Evolutionary conservation across 2,329 filamentous ascomycete species (phyloP).

Genomic region (Ceratocystis alfenasii): DNA sequence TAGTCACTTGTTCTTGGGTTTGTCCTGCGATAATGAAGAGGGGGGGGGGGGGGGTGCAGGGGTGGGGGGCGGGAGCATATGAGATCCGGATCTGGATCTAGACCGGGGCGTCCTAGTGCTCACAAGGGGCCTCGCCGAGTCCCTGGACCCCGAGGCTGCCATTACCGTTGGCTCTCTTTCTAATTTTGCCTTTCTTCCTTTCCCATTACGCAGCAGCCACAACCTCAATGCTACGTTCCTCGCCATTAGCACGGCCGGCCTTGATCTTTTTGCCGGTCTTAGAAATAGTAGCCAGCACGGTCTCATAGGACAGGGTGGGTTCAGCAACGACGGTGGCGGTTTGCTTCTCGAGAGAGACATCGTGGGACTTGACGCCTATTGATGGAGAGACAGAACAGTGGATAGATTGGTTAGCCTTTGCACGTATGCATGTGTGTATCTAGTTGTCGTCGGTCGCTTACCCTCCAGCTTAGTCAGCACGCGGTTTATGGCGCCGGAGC

Average conservation of each 20-base stretch:
- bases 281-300: constrained; percentile 74
- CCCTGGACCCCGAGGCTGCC: too few relatives aligned
- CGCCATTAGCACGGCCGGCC: constrained; percentile 58
- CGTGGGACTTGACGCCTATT: constrained; percentile 72
- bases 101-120: too few relatives aligned
- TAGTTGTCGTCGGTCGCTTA: constrained; percentile 33
- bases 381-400: neutral
- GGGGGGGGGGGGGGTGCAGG: too few relatives aligned
- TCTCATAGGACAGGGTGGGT: constrained; percentile 59
- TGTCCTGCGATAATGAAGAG: too few relatives aligned
- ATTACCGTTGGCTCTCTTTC: too few relatives aligned
- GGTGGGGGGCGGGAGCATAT: neutral
- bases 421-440: neutral
- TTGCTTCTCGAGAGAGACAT: constrained; percentile 77
- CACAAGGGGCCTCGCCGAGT: too few relatives aligned
- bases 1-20: too few relatives aligned
- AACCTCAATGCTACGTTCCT: constrained; percentile 40
- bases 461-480: constrained; percentile 87
- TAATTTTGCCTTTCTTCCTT: too few relatives aligned
- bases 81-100: neutral
- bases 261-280: constrained; percentile 94
- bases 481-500: constrained; percentile 84
- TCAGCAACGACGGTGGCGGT: constrained; percentile 66
- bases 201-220: constrained; percentile 29
- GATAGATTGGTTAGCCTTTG: constrained; percentile 4